Evolutionary conservation across 345 rosid genomes (phyloP).

Genomic region (Noccaea caerulescens): DNA sequence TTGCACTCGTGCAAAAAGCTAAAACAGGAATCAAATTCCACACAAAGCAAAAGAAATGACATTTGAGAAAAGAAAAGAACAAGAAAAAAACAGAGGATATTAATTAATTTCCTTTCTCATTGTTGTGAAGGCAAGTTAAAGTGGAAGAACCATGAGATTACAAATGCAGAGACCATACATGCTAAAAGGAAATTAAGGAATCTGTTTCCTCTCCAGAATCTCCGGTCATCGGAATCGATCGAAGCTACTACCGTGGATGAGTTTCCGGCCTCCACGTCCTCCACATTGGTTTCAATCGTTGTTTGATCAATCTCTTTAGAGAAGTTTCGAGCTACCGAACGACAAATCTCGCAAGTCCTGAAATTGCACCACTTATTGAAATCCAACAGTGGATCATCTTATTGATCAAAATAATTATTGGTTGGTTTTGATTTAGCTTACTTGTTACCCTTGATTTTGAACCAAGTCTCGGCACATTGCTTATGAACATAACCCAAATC

Average conservation of each 20-base stretch:
- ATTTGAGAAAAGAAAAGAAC: slow-evolving; percentile 12
- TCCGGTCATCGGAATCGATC: slow-evolving; percentile 53
- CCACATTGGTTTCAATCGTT: slow-evolving; percentile 29
- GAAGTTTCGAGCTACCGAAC: slow-evolving; percentile 74
- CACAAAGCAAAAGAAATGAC: slow-evolving; percentile 41
- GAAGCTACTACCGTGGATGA: slow-evolving; percentile 27
- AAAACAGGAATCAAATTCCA: slow-evolving; percentile 44
- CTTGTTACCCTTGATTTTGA: slow-evolving; percentile 95
- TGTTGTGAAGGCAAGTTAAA: slow-evolving; percentile 47
- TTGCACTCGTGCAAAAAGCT: slow-evolving; percentile 51
- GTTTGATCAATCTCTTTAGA: slow-evolving; percentile 44
- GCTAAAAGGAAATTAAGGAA: slow-evolving; percentile 43
- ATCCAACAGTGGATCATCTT: neutral
- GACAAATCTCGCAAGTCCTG: slow-evolving; percentile 97
- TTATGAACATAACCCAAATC: slow-evolving; percentile 96
- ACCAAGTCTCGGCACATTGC: slow-evolving; percentile 97
- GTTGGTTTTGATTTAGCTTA: slow-evolving; percentile 36
- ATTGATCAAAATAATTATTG: neutral
- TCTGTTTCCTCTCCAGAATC: slow-evolving; percentile 83
- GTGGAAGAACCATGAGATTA: slow-evolving; percentile 48
- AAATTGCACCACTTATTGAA: slow-evolving; percentile 5
- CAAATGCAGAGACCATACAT: slow-evolving; percentile 48
- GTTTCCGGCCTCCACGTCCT: slow-evolving; percentile 45
- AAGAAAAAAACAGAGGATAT: slow-evolving; percentile 17
- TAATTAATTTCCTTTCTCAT: slow-evolving; percentile 24